phyloP scores from a whole-genome alignment of 768 basidiomycete species.

The Leccinum broughii region DNA sequence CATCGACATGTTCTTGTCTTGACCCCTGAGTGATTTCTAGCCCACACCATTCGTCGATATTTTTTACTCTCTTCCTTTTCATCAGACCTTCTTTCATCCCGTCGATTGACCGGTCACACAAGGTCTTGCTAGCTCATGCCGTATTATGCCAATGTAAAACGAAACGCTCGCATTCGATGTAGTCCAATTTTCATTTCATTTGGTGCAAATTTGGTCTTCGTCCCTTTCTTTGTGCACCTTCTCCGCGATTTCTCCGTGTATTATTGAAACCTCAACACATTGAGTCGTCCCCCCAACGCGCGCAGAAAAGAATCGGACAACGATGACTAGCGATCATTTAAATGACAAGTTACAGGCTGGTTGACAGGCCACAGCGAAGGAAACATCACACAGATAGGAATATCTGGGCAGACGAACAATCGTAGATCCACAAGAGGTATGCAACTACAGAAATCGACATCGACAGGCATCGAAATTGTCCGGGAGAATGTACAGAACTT shows the following conservation, averaged over 20 bases:
- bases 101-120: constrained; percentile 1
- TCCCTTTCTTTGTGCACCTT: neutral
- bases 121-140: constrained; percentile 12
- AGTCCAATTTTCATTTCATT: constrained; percentile 1
- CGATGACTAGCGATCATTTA: neutral
- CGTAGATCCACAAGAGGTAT: neutral
- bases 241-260: constrained; percentile 7
- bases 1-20: neutral
- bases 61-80: neutral
- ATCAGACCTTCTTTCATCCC: constrained; percentile 3
- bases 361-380: neutral
- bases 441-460: constrained; percentile 13
- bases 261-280: constrained; percentile 6
- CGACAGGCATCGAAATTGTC: constrained; percentile 6
- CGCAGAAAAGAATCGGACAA: neutral
- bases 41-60: neutral
- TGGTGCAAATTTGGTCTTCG: neutral
- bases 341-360: neutral
- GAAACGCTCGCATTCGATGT: constrained; percentile 8
- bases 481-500: constrained; percentile 2
- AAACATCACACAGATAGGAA: neutral
- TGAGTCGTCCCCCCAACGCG: neutral
- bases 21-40: neutral
- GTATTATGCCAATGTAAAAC: constrained; percentile 23
- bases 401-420: neutral